Evolutionary conservation across 2,329 filamentous ascomycete genomes (phyloP), one percentile per base, ranked within the genome.

Genomic region (Paraphaeosphaeria sporulosa): DNA sequence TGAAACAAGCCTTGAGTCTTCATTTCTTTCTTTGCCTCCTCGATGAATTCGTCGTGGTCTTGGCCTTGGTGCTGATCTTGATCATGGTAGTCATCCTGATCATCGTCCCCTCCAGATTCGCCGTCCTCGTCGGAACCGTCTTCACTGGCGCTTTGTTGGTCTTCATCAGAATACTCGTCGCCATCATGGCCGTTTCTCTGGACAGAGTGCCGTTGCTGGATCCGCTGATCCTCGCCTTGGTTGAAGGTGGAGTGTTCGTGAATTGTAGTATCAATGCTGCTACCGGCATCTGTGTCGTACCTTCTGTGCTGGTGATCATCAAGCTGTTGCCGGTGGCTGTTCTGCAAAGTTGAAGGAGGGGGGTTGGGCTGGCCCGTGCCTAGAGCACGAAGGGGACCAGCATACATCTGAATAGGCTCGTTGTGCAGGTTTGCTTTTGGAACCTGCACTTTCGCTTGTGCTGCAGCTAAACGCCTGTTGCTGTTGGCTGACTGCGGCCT

Each of bases 271-370:
- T 77, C 77, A 30, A 78, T 65, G 53, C 73, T 65, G 53, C 73
- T 76, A 43, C 72, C 76, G 27, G 71, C 72, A 60, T 80, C 77
- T 59, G 78, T 80, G 61, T 74, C 70, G 58, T 59, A 60, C 52
- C 64, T 67, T 21, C 60, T 40, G 30, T 49, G 46, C n/a, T 50
- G 60, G 54, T 55, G 60, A 59, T 66, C 65, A 43, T 58, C 63
- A 48, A 61, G 55, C 0, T 59, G 62, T 55, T 60, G 63, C 34
- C 55, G 64, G 34, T 63, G 66, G 9, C 53, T 57, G 27, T 64
- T 58, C 36, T 63, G 67, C 56, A 69, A 64, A 10, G 59, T 63
- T 17, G 7, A 21, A n/a, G 23, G 34, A 8, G 30, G 48, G 13
- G 15, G 19, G 27, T 44, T 42, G 25, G 13, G 10, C 15, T 34